phyloP scores from a whole-genome alignment of 345 rosid species.

The Citrus hindsii region DNA sequence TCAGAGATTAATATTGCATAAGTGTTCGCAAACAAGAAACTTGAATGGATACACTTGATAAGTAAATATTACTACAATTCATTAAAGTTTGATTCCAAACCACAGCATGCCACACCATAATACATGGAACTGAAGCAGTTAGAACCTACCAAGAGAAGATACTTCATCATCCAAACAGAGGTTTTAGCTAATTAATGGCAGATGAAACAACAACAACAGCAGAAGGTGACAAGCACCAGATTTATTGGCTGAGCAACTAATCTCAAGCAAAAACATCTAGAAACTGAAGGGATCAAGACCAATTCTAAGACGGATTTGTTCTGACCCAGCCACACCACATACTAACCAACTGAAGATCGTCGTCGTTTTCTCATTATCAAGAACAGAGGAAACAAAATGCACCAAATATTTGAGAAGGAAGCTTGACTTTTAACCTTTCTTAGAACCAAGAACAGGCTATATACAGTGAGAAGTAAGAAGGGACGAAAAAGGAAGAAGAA shows the following conservation, averaged over 20 bases:
- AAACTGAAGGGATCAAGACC: neutral
- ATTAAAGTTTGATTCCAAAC: neutral
- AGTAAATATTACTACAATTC: neutral
- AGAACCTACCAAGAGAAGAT: neutral
- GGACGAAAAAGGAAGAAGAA: neutral
- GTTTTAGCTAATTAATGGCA: neutral
- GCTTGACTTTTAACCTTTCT: neutral
- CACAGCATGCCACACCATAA: neutral
- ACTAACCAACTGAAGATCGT: neutral
- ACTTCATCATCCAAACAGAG: neutral
- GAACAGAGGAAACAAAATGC: constrained; percentile 6
- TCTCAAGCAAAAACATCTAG: neutral
- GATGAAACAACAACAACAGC: neutral
- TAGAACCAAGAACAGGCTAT: neutral
- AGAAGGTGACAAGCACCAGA: neutral
- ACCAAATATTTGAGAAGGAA: neutral
- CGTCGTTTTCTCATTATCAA: neutral
- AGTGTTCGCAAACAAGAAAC: neutral
- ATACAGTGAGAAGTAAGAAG: neutral
- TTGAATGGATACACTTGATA: neutral
- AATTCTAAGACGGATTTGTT: neutral
- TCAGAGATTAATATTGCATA: neutral
- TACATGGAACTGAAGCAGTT: neutral
- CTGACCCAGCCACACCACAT: neutral
- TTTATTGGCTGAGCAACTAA: neutral